Conservation (phyloP, 352 stramenopile species). For the Thalassiosira exigua region DNA sequence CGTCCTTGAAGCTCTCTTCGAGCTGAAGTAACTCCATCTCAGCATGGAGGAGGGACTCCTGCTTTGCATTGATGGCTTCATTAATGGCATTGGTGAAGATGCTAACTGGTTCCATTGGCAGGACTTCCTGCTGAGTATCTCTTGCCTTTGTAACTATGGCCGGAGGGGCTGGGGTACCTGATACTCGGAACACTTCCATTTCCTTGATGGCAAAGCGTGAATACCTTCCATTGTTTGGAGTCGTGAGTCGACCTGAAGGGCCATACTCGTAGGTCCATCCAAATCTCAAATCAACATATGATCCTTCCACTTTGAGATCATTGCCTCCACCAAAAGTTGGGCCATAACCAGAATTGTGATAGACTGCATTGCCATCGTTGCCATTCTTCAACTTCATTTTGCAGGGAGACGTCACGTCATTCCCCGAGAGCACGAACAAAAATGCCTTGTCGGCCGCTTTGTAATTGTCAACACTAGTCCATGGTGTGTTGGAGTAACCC, state of each 20-base stretch:
- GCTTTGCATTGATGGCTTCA: constrained; percentile 15
- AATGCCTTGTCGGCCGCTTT: constrained; percentile 27
- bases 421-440: constrained; percentile 22
- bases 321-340: constrained; percentile 15
- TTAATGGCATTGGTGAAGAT: constrained; percentile 10
- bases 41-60: neutral
- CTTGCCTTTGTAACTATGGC: too few relatives aligned
- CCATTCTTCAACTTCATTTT: constrained; percentile 18
- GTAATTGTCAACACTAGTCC: neutral
- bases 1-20: constrained; percentile 11
- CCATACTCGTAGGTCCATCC: constrained; percentile 6
- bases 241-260: neutral
- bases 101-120: neutral
- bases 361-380: neutral
- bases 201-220: constrained; percentile 13
- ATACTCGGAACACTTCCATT: constrained; percentile 36
- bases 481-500: constrained; percentile 17
- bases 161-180: neutral
- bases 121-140: neutral
- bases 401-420: neutral
- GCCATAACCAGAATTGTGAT: neutral
- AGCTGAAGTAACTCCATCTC: neutral
- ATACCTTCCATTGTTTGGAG: neutral
- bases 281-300: neutral
- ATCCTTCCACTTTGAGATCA: constrained; percentile 10